Conservation (phyloP, 2,329 filamentous ascomycete genomes). For the Xylaria sp. region DNA sequence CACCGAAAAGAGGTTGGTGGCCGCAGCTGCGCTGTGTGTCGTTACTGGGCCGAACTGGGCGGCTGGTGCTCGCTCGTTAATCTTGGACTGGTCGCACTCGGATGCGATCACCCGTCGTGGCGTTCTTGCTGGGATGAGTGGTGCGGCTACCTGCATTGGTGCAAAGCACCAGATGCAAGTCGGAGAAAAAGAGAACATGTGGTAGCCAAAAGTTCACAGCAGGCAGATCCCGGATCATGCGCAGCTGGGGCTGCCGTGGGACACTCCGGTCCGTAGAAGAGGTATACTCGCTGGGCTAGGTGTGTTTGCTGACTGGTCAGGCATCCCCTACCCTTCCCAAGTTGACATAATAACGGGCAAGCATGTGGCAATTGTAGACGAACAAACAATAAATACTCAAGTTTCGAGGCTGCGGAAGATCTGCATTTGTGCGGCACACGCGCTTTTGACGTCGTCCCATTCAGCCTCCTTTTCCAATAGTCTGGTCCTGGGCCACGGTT, state of each 20-base stretch:
- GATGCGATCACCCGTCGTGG: slow-evolving; percentile 38
- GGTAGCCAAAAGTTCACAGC: slow-evolving; percentile 16
- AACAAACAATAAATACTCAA: slow-evolving; percentile 8
- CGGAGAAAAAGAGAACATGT: slow-evolving; percentile 15
- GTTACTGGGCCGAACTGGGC: neutral
- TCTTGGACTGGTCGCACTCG: slow-evolving; percentile 31
- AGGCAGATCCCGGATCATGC: slow-evolving; percentile 19
- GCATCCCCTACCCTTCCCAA: slow-evolving; percentile 4
- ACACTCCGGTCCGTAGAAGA: slow-evolving; percentile 24
- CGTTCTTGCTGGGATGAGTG: slow-evolving; percentile 37
- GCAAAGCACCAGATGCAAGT: slow-evolving; percentile 23
- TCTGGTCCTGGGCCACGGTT: slow-evolving; percentile 40
- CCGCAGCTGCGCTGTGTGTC: slow-evolving; percentile 3
- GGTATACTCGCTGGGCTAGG: neutral
- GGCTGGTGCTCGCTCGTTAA: slow-evolving; percentile 25
- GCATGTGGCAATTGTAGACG: neutral
- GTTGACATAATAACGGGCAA: slow-evolving; percentile 3
- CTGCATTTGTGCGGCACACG: slow-evolving; percentile 1
- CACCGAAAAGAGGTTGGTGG: slow-evolving; percentile 9
- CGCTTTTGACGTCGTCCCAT: slow-evolving; percentile 35
- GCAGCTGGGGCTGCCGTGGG: slow-evolving; percentile 21
- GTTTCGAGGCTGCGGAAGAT: slow-evolving; percentile 11
- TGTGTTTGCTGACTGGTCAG: slow-evolving; percentile 9
- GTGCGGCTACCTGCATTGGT: slow-evolving; percentile 43
- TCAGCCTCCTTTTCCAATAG: slow-evolving; percentile 45